Evolutionary conservation across 768 basidiomycete species (phyloP), one percentile per base, ranked within the genome.

Genomic region (Kwoniella europaea): DNA sequence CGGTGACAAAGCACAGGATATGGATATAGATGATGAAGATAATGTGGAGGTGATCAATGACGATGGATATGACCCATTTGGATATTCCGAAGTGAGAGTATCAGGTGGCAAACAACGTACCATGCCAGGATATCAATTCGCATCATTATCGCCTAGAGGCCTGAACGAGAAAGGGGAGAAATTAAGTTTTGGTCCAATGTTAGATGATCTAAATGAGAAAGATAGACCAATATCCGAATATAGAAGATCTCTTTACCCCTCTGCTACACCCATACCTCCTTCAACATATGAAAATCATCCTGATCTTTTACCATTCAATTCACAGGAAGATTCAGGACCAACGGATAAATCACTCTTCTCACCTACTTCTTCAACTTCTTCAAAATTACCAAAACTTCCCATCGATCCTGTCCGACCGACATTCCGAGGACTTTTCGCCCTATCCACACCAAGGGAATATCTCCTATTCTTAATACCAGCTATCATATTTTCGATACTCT

Each of bases 401-500:
- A 46, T 67, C 55, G 59, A 65, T 1, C 72, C 71, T 20, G 67
- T 81, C 24, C 22, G 46, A 66, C 90, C 91, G 0, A 88, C 89
- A 0, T 85, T 91, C 72, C 85, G 86, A 54, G 86, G 90, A 6
- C 87, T 93, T 65, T 93, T 91, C 79, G 88, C 89, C 10, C 87
- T 90, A 76, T 85, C 90, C 72, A 85, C 89, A 0, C 84, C 86
- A 12, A 86, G 87, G 61, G 89, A 91, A 73, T 78, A 87, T 76
- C 79, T 89, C 63, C 69, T 86, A 29, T 85, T 91, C 74, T 85
- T 92, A 71, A 59, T 89, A 24, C 93, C 93, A 3, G 91, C 90
- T 5, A 70, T 89, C 68, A 9, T 87, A 64, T 85, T 89, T 13
- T 90, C 92, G 20, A 66, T 90, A 55, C 84, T 87, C 61, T 87